Percentiles rank a stretch among this genome's conserved stretches.
Conservation (phyloP, 495 filamentous ascomycete species). For the Friedmanniomyces simplex region DNA sequence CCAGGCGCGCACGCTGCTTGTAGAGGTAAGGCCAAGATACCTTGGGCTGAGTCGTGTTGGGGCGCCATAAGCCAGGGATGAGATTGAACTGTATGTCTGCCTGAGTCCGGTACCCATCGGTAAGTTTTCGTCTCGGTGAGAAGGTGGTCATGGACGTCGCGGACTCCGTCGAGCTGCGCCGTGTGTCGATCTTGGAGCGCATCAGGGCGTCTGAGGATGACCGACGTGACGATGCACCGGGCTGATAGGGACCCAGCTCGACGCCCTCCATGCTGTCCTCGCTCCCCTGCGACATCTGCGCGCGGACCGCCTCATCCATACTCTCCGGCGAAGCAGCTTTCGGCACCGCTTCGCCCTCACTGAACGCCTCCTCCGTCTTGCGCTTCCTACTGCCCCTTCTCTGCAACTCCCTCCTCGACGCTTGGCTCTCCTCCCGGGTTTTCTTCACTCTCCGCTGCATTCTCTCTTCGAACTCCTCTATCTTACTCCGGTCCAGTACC, state of each 20-base stretch:
- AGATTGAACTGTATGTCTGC: background rate
- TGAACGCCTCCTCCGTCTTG: constrained; percentile 17
- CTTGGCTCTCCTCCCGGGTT: constrained; percentile 22
- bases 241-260: background rate
- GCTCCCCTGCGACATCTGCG: background rate
- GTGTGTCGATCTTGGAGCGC: background rate
- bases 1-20: constrained; percentile 71
- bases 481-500: constrained; percentile 48
- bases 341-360: constrained; percentile 3
- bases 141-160: background rate
- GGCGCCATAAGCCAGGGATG: background rate
- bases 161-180: background rate
- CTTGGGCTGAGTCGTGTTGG: constrained; percentile 35
- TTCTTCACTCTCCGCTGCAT: constrained; percentile 40
- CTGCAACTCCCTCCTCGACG: background rate
- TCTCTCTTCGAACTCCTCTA: constrained; percentile 56
- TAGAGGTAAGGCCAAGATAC: constrained; percentile 82
- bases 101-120: background rate
- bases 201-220: background rate
- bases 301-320: background rate
- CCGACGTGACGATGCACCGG: background rate
- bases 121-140: background rate
- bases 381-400: constrained; percentile 15
- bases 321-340: background rate
- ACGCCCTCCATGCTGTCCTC: constrained; percentile 9